Conservation (phyloP, 2,329 filamentous ascomycete species). For the Botrytis hyacinthi region DNA sequence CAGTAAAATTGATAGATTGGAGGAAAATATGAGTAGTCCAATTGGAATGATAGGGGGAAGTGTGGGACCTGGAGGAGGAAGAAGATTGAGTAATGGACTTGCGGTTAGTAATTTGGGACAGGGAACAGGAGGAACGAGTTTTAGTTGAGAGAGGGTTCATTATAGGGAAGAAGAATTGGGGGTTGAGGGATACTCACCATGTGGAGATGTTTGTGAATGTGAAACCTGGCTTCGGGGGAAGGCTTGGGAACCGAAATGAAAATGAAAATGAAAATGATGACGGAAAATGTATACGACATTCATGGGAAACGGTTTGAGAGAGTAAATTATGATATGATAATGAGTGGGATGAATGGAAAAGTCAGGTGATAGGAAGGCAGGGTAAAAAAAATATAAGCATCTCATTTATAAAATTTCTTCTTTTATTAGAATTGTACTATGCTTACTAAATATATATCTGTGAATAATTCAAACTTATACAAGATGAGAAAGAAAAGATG, state of each 20-base stretch:
- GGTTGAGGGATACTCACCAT: not conserved
- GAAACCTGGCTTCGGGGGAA: too few species aligned
- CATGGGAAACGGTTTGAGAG: not conserved
- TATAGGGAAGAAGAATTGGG: not conserved
- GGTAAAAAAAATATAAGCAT: too few species aligned
- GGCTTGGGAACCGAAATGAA: not conserved
- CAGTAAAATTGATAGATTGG: not conserved
- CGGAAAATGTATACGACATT: not conserved
- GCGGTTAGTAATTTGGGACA: slow-evolving; percentile 36
- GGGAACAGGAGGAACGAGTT: slow-evolving; percentile 37
- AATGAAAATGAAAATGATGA: not conserved
- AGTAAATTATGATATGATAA: not conserved
- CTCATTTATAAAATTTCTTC: too few species aligned
- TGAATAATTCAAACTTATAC: too few species aligned
- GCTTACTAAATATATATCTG: too few species aligned
- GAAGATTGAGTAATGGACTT: slow-evolving; percentile 38
- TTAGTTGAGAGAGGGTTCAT: slow-evolving; percentile 24
- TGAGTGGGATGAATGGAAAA: too few species aligned
- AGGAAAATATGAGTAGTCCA: slow-evolving; percentile 34
- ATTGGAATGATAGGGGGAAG: slow-evolving; percentile 35
- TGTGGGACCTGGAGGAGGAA: slow-evolving; percentile 36
- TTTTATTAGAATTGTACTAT: too few species aligned
- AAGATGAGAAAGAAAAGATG: too few species aligned
- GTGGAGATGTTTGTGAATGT: not conserved
- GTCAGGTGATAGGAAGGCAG: too few species aligned